Base-by-base conservation (phyloP, 306 rosid species). In the Begonia fuchsioides region DNA sequence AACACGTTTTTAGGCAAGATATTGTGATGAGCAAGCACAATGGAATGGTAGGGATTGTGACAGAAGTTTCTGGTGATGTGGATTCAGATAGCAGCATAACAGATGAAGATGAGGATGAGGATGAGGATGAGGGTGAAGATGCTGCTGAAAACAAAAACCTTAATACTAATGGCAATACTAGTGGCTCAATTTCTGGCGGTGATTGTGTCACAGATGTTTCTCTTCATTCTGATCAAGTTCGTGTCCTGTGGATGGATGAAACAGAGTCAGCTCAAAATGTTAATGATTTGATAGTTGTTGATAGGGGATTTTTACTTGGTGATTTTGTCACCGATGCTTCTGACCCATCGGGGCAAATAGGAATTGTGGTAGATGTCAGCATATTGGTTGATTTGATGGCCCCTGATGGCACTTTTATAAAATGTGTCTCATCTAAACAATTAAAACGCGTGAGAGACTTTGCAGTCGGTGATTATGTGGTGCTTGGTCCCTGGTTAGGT, bases 401-500 rank as follows among this genome's bases (percentile, higher is more conserved):
- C 64, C 72, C 75, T 15, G 81, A 76, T 69, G 87, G 84, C 9
- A 74, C 94, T 41, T 46, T 74, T n/a, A 50, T 82, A 53, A 75
- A 85, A 69, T 78, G 68, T 47, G 65, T 92, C 35, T 75, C 81
- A 13, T 75, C 98, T 10, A 77, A 79, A 67, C 69, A 73, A 59
- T 70, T 92, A 13, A 75, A 65, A 64, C 98, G 98, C 20, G 80
- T 92, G 35, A 85, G 98, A 67, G 96, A 92, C 61, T 92, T 85
- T 63, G 69, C 92, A 1, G 83, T 82, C 54, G 96, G 96, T 60
- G 98, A 92, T 68, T 80, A 92, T 62, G 98, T 82, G 67, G 96
- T 92, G 56, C 98, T 65, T 40, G 98, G 98, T 57, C 71, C 87
- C 18, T 92, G 98, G 98, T 63, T 92, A 44, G 98, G 98, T 58